Evolutionary conservation across 805 yeast species (phyloP).

Genomic region (Cyberlindnera maritima): DNA sequence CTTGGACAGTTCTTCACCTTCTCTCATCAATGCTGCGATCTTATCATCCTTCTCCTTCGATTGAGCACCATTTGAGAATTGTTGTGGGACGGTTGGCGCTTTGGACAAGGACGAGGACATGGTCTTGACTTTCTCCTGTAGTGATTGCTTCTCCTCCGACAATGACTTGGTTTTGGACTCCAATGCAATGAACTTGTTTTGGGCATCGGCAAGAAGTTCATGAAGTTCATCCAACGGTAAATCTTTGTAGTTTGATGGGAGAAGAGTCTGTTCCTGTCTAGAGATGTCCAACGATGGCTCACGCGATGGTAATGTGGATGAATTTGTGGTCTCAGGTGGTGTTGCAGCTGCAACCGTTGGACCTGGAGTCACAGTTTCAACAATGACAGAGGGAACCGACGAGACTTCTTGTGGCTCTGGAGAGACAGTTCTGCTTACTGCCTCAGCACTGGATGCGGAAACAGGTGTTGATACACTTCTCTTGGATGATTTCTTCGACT

Average conservation of each 20-base stretch:
- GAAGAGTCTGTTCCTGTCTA: conserved; percentile 3
- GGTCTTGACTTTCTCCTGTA: conserved; percentile 22
- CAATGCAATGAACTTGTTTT: conserved; percentile 12
- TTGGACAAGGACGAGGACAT: no score
- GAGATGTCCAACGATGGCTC: conserved; percentile 8
- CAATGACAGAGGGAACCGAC: neutral
- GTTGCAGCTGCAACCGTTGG: neutral
- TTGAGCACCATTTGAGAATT: neutral
- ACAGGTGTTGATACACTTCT: conserved; percentile 19
- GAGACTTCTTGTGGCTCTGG: conserved; percentile 8
- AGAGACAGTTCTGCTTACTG: conserved; percentile 4
- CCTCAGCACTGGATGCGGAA: neutral
- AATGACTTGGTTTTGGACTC: conserved; percentile 19
- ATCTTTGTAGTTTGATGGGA: conserved; percentile 15
- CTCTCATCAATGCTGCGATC: conserved; percentile 64
- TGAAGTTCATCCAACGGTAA: conserved; percentile 18
- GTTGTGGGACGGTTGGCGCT: neutral
- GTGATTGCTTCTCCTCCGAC: conserved; percentile 22
- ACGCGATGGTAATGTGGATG: conserved; percentile 1
- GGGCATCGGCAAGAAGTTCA: conserved; percentile 15
- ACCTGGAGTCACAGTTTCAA: neutral
- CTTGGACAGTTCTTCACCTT: conserved; percentile 70
- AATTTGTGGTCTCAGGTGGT: conserved; percentile 1
- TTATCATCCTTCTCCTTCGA: conserved; percentile 47
- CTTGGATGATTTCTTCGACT: conserved; percentile 32